A percentile compares a stretch with the other conserved stretches of the same genome.
These are phyloP conservation scores for Drechmeria coniospora DNA, from an alignment of 2,329 filamentous ascomycete genomes.

Conservation along the genomic window DNA sequence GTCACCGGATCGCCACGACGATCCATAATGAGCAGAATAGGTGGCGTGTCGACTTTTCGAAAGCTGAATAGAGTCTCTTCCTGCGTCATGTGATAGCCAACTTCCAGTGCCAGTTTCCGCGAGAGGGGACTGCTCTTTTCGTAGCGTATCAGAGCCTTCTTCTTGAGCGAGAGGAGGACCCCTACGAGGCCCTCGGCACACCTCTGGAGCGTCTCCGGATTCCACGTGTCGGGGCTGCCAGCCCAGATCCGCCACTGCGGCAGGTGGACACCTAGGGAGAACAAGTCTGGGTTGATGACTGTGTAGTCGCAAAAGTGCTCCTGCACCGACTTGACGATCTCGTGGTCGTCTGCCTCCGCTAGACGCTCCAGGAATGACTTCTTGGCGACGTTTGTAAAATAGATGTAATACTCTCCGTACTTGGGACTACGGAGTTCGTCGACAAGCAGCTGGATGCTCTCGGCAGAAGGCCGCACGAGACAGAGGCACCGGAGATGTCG, in stretches of 20 bases:
- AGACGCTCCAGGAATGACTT: slow-evolving; percentile 90
- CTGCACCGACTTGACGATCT: slow-evolving; percentile 85
- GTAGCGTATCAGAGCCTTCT: slow-evolving; percentile 89
- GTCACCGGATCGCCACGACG: slow-evolving; percentile 90
- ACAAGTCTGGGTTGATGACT: slow-evolving; percentile 87
- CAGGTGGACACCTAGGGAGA: slow-evolving; percentile 59
- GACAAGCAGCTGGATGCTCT: slow-evolving; percentile 84
- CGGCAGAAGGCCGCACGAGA: slow-evolving; percentile 80
- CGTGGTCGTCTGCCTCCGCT: slow-evolving; percentile 92
- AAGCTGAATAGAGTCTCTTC: slow-evolving; percentile 97
- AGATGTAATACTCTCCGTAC: slow-evolving; percentile 94
- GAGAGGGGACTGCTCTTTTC: slow-evolving; percentile 79
- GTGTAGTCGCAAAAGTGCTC: slow-evolving; percentile 95
- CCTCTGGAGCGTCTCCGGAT: slow-evolving; percentile 71
- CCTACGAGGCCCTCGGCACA: slow-evolving; percentile 79
- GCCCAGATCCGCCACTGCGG: slow-evolving; percentile 71
- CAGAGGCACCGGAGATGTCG: slow-evolving; percentile 87
- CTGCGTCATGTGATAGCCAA: slow-evolving; percentile 84
- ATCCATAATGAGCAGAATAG: slow-evolving; percentile 80
- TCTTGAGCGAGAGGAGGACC: slow-evolving; percentile 76
- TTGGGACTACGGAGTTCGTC: slow-evolving; percentile 92
- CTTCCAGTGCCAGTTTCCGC: slow-evolving; percentile 85
- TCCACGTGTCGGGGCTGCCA: slow-evolving; percentile 72
- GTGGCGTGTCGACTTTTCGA: slow-evolving; percentile 82
- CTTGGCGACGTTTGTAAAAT: slow-evolving; percentile 94